phyloP scores from a whole-genome alignment of 2,329 filamentous ascomycete genomes.

The Leptosphaerulina australis region DNA sequence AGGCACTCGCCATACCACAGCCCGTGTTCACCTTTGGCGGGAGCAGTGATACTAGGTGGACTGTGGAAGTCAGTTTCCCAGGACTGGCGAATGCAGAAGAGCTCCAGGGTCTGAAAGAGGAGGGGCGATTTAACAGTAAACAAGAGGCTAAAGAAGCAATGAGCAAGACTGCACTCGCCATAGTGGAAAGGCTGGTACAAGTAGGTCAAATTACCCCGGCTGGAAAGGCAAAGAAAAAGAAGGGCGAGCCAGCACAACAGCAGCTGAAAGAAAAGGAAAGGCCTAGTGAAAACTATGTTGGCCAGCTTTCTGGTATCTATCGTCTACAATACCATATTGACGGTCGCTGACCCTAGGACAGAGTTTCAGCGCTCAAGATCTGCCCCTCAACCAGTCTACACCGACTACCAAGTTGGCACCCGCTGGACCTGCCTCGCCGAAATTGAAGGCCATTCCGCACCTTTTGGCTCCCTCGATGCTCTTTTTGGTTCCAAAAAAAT shows the following conservation, averaged over 20 bases:
- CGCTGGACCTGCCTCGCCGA: slow-evolving; percentile 41
- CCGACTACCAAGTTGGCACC: slow-evolving; percentile 43
- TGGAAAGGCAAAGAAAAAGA: slow-evolving; percentile 25
- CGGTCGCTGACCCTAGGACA: slow-evolving; percentile 10
- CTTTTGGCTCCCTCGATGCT: slow-evolving; percentile 46
- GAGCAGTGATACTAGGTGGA: slow-evolving; percentile 25
- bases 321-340: neutral
- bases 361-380: slow-evolving; percentile 41
- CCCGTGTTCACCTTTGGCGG: slow-evolving; percentile 31
- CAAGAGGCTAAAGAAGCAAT: slow-evolving; percentile 52
- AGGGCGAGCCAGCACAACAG: slow-evolving; percentile 10
- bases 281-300: slow-evolving; percentile 41
- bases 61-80: slow-evolving; percentile 31
- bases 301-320: slow-evolving; percentile 46
- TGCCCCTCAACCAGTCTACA: slow-evolving; percentile 44
- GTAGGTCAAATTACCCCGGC: slow-evolving; percentile 33
- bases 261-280: slow-evolving; percentile 9
- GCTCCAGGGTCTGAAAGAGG: slow-evolving; percentile 25
- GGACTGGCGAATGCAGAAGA: slow-evolving; percentile 20
- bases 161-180: slow-evolving; percentile 39
- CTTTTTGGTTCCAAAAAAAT: slow-evolving; percentile 50
- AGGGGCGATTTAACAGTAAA: slow-evolving; percentile 46
- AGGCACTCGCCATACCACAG: slow-evolving; percentile 30
- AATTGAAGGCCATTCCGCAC: slow-evolving; percentile 27
- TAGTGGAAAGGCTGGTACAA: slow-evolving; percentile 32